Evolutionary conservation across 352 stramenopile species (phyloP), one percentile per base, ranked within the genome.

Genomic region (Pythium volutum): DNA sequence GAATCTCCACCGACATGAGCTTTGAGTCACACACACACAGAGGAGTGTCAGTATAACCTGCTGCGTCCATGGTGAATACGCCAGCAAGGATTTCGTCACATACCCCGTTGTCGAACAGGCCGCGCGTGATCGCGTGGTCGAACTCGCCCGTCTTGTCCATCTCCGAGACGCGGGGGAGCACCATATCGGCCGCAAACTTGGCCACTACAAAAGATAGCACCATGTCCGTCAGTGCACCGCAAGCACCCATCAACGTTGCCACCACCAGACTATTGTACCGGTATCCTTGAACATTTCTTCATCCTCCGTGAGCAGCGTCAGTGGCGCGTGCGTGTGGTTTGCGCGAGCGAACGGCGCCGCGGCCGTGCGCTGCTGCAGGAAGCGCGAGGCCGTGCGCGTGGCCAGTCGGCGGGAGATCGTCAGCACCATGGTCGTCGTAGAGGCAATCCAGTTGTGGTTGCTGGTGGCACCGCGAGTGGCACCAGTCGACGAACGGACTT

Each of bases 1-100:
- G 93, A 58, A 98, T 98, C 78, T 99, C 94, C 64, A 99, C 91
- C 18, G 94, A 96, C 79, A 99, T 91, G 59, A 99, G 67, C 46
- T 59, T 25, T n/a, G 10, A 58, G 45, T 25, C 16, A 23, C 29
- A 41, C 4, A 31, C 25, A 8, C 14, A 14, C 25, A 26, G 11
- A 14, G 4, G 6, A 33, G 12, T 22, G 23, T 59, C 25, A 59
- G 52, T 42, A 7, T 36, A 34, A 12, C 20, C 12, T n/a, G n/a
- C n/a, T n/a, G 18, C n/a, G 3, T 15, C 18, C 11, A 6, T 38
- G 22, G 2, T 38, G 10, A 36, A 43, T 4, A 43, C 36, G 12
- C 12, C 33, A 38, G 33, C 33, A 38, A 52, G 23, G 16, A 4
- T 8, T 23, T 31, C 34, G 78, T 18, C 31, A 69, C 72, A 16